A percentile compares a stretch with the other conserved stretches of the same genome.
Evolutionary conservation across 2,329 filamentous ascomycete species (phyloP).

Genomic region (Ramularia endophylla): DNA sequence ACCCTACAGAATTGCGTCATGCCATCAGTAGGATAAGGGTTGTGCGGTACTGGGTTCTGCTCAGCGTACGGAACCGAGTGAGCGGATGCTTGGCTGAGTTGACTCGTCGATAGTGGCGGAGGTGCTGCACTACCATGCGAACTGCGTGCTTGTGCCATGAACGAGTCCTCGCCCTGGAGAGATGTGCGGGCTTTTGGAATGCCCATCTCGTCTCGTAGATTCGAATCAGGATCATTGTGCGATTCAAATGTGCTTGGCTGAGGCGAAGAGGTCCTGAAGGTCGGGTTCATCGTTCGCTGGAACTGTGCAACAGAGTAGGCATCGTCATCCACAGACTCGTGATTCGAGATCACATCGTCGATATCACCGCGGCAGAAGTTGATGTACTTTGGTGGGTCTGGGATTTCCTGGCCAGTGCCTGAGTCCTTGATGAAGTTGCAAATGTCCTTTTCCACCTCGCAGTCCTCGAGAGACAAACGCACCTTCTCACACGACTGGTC

Average conservation of each 20-base stretch:
- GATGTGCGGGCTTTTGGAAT: constrained; percentile 38
- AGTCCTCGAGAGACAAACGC: constrained; percentile 83
- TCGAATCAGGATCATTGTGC: constrained; percentile 78
- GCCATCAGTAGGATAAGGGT: constrained; percentile 88
- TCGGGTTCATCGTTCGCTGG: constrained; percentile 88
- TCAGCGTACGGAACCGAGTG: constrained; percentile 53
- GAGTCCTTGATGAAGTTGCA: constrained; percentile 76
- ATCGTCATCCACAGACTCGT: constrained; percentile 67
- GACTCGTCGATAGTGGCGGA: constrained; percentile 20
- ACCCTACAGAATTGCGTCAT: constrained; percentile 97
- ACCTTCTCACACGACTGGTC: constrained; percentile 95
- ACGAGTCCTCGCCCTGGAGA: constrained; percentile 28
- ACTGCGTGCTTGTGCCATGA: constrained; percentile 21
- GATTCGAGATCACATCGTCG: constrained; percentile 71
- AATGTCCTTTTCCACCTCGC: constrained; percentile 97
- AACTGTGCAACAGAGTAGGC: constrained; percentile 95
- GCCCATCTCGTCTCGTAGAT: constrained; percentile 63
- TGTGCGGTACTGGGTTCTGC: constrained; percentile 71
- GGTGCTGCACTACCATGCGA: constrained; percentile 25
- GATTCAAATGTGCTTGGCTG: constrained; percentile 91
- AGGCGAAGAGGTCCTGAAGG: constrained; percentile 91
- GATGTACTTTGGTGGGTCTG: constrained; percentile 95
- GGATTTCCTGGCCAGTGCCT: constrained; percentile 95
- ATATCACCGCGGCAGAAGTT: constrained; percentile 92
- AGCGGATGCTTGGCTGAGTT: constrained; percentile 19